Percentiles rank a stretch among this genome's conserved stretches.
Evolutionary conservation across 495 filamentous ascomycete species (phyloP).

Genomic region (Melanomma pulvis-pyrius): DNA sequence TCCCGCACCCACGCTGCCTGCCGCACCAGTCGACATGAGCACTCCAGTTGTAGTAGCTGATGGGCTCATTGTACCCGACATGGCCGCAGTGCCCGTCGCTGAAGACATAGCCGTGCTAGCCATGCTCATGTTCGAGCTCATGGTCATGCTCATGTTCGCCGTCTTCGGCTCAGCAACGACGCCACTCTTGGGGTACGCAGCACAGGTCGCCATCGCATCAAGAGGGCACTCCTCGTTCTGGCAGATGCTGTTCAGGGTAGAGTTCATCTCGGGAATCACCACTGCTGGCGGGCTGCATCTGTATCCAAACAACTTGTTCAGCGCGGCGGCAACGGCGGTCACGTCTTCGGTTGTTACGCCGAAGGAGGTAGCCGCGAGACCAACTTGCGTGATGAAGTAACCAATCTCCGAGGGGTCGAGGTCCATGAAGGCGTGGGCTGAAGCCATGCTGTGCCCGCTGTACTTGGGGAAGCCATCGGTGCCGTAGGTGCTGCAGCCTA

Average conservation of each 20-base stretch:
- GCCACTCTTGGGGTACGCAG: slow-evolving; percentile 29
- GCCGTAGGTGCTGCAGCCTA: slow-evolving; percentile 54
- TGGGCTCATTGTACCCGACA: too few species aligned
- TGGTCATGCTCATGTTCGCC: slow-evolving; percentile 2
- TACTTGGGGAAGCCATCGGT: slow-evolving; percentile 50
- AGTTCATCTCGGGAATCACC: slow-evolving; percentile 37
- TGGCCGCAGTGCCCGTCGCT: background rate
- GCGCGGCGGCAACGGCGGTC: slow-evolving; percentile 45
- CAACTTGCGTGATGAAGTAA: slow-evolving; percentile 61
- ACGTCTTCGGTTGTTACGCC: slow-evolving; percentile 53
- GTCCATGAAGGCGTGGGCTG: slow-evolving; percentile 60
- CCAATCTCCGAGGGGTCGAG: slow-evolving; percentile 52
- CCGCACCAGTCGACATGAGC: background rate
- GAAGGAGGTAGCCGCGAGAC: slow-evolving; percentile 54
- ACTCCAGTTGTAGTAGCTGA: background rate
- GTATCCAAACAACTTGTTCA: slow-evolving; percentile 51
- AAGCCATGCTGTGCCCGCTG: slow-evolving; percentile 51
- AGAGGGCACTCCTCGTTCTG: slow-evolving; percentile 47
- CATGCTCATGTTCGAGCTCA: slow-evolving; percentile 3
- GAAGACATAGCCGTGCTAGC: slow-evolving; percentile 1
- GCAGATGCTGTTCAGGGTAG: slow-evolving; percentile 54
- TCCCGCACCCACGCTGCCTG: background rate
- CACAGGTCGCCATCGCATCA: slow-evolving; percentile 43
- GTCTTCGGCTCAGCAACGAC: slow-evolving; percentile 1
- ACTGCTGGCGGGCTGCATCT: slow-evolving; percentile 48